Evolutionary conservation across 2,329 filamentous ascomycete species (phyloP).

Genomic region (Penicillium concentricum): DNA sequence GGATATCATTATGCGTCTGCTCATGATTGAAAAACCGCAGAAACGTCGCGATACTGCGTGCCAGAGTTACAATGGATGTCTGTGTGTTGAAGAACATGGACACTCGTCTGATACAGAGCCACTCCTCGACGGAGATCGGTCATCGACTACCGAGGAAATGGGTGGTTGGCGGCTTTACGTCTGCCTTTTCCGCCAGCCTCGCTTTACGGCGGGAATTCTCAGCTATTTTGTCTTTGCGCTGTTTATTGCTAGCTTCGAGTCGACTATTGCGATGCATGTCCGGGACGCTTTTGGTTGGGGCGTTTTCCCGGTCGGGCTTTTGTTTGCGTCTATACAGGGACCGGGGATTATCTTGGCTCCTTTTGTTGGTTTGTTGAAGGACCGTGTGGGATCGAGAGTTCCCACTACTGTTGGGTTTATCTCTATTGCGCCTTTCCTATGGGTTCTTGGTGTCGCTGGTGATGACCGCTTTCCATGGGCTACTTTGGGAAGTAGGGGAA

Average conservation of each 20-base stretch:
- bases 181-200: constrained; percentile 3
- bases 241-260: constrained; percentile 10
- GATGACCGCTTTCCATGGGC: constrained; percentile 5
- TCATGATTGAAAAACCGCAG: constrained; percentile 7
- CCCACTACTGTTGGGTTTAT: constrained; percentile 3
- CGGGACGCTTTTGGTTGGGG: constrained; percentile 13
- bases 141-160: neutral
- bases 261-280: constrained; percentile 12
- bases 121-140: neutral
- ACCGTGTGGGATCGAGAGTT: constrained; percentile 2
- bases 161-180: constrained; percentile 7
- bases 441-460: constrained; percentile 3
- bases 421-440: constrained; percentile 1
- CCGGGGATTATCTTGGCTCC: constrained; percentile 10
- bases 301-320: constrained; percentile 8
- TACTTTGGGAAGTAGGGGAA: neutral
- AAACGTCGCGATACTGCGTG: neutral
- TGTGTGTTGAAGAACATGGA: neutral
- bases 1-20: constrained; percentile 29
- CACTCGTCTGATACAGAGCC: neutral
- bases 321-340: constrained; percentile 10
- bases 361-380: constrained; percentile 3
- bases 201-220: constrained; percentile 8
- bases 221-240: constrained; percentile 11
- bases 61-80: neutral